These are phyloP conservation scores for Curvularia lunata DNA, from an alignment of 2,329 filamentous ascomycete species.

Conservation along the genomic window DNA sequence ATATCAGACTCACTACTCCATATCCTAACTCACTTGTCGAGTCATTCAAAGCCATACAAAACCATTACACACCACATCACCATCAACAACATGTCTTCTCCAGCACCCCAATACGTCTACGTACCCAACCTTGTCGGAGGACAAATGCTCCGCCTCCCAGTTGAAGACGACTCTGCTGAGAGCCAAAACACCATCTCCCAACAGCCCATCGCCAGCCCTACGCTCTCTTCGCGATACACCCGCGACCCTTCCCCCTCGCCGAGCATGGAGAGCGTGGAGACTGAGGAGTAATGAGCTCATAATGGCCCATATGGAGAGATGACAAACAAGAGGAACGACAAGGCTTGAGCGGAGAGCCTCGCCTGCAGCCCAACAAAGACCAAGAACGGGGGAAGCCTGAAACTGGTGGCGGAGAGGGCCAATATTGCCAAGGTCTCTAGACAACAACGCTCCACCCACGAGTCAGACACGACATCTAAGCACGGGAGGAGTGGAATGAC, in stretches of 20 bases:
- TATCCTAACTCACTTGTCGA: not conserved
- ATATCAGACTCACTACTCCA: not conserved
- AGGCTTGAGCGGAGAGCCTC: not conserved
- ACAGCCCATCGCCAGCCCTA: conserved; percentile 23
- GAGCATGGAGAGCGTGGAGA: conserved; percentile 39
- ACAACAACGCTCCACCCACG: not conserved
- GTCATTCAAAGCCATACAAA: not conserved
- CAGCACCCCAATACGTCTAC: conserved; percentile 45
- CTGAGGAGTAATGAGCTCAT: conserved; percentile 26
- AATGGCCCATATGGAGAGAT: not conserved
- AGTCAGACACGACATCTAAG: not conserved
- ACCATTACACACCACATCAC: conserved; percentile 8
- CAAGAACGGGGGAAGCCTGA: not conserved
- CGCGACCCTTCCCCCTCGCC: conserved; percentile 37
- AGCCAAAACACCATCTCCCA: conserved; percentile 22
- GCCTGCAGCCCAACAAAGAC: not conserved
- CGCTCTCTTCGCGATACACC: conserved; percentile 21
- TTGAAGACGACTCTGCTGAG: conserved; percentile 35
- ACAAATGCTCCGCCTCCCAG: conserved; percentile 46
- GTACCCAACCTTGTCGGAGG: conserved; percentile 49
- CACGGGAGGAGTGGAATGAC: not conserved
- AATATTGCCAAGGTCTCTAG: not conserved
- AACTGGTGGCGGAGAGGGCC: not conserved
- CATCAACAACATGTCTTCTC: conserved; percentile 38
- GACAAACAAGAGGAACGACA: conserved; percentile 4